phyloP scores from a whole-genome alignment of 805 yeast genomes.

The Starmerella apis region DNA sequence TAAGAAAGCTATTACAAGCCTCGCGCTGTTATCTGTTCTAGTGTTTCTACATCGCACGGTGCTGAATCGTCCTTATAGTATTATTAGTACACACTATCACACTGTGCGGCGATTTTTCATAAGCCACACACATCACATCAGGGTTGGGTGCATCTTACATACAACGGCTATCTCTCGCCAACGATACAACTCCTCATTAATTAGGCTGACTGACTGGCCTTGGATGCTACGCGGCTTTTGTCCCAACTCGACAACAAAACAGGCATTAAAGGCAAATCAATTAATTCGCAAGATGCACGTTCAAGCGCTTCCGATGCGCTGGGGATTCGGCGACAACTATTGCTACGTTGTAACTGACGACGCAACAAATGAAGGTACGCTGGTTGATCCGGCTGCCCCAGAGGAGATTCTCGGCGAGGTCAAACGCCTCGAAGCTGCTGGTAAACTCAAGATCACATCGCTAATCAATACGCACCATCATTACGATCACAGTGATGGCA shows the following conservation, averaged over 20 bases:
- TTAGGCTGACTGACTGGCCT: not conserved
- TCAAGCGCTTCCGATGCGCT: slow-evolving; percentile 76
- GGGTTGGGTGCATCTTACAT: not conserved
- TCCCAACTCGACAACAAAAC: not conserved
- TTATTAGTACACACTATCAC: too few species aligned
- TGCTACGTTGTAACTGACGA: slow-evolving; percentile 68
- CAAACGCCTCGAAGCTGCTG: slow-evolving; percentile 30
- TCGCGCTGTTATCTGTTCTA: too few species aligned
- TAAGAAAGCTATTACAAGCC: too few species aligned
- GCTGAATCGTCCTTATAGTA: too few species aligned
- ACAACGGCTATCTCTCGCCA: not conserved
- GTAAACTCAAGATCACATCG: slow-evolving; percentile 47
- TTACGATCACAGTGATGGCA: slow-evolving; percentile 89
- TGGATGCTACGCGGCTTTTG: not conserved
- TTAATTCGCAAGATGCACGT: slow-evolving; percentile 60
- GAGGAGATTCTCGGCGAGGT: slow-evolving; percentile 48
- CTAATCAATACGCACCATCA: slow-evolving; percentile 96
- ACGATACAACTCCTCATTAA: not conserved
- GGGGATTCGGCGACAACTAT: slow-evolving; percentile 91
- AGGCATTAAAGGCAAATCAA: not conserved
- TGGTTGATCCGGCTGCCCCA: slow-evolving; percentile 90
- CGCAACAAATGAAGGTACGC: slow-evolving; percentile 55
- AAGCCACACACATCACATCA: not conserved
- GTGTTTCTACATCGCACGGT: too few species aligned
- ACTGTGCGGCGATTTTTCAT: not conserved